A percentile compares a stretch with the other conserved stretches of the same genome.
Evolutionary conservation across 1,284 basidiomycete genomes (phyloP).

Genomic region (Coniferiporia sulphurascens): DNA sequence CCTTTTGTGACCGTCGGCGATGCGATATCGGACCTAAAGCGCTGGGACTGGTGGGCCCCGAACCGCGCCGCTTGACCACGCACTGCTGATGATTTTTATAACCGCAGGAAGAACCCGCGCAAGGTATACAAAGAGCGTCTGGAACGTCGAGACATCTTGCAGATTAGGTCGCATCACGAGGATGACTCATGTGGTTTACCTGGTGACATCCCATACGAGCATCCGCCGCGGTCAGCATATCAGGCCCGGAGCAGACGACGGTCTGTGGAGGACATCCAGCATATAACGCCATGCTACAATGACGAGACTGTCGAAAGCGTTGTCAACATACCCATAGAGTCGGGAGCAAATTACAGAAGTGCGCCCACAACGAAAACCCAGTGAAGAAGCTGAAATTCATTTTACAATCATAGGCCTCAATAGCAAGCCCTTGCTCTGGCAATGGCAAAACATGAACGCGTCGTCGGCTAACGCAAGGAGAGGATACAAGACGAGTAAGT

Average conservation of each 20-base stretch:
- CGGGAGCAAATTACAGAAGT: slow-evolving; percentile 59
- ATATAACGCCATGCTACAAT: slow-evolving; percentile 39
- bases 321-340: slow-evolving; percentile 45
- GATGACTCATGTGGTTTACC: slow-evolving; percentile 37
- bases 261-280: slow-evolving; percentile 46
- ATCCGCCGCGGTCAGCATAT: slow-evolving; percentile 46
- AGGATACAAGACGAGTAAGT: slow-evolving; percentile 46
- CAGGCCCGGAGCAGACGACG: slow-evolving; percentile 40
- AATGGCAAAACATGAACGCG: slow-evolving; percentile 55
- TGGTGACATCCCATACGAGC: slow-evolving; percentile 33
- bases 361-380: slow-evolving; percentile 24
- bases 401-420: slow-evolving; percentile 29
- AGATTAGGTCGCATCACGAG: not conserved
- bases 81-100: not conserved
- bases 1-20: slow-evolving; percentile 55
- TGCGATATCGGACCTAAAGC: slow-evolving; percentile 63
- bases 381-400: not conserved
- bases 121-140: slow-evolving; percentile 1
- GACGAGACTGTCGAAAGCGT: slow-evolving; percentile 38
- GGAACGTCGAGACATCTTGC: not conserved
- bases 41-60: slow-evolving; percentile 58
- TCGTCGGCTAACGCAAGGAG: slow-evolving; percentile 46
- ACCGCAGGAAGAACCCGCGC: slow-evolving; percentile 32
- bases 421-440: slow-evolving; percentile 29
- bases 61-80: not conserved